These are phyloP conservation scores for Flaveria ramosissima DNA, from an alignment of 129 eudicot species.

Conservation along the genomic window DNA sequence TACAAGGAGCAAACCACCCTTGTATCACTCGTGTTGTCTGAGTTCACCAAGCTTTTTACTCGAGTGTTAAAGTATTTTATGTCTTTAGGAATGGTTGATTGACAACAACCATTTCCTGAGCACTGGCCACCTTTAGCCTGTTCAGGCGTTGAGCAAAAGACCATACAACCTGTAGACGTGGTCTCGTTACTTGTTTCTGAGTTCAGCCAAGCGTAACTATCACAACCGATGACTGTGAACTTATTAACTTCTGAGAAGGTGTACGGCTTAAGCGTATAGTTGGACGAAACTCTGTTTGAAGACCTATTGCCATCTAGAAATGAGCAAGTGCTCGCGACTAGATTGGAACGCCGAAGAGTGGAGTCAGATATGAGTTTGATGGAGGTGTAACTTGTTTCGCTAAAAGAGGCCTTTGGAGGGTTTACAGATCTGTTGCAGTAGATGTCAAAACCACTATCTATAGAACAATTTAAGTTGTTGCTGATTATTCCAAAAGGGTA, in stretches of 20 bases:
- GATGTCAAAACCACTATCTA: conserved; percentile 13
- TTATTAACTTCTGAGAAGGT: conserved; percentile 34
- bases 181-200: not conserved
- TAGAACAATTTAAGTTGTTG: conserved; percentile 30
- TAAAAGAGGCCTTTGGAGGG: conserved; percentile 34
- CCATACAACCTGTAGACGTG: conserved; percentile 30
- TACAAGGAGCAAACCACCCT: conserved; percentile 21
- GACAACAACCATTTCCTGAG: conserved; percentile 50
- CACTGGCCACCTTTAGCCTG: conserved; percentile 35
- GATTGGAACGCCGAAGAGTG: conserved; percentile 9
- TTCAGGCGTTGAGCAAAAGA: not conserved
- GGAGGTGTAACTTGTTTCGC: not conserved
- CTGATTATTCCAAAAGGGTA: conserved; percentile 41
- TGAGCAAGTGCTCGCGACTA: conserved; percentile 20
- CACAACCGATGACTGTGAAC: conserved; percentile 45
- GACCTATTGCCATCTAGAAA: not conserved
- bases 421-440: conserved; percentile 33
- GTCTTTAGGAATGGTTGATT: conserved; percentile 39
- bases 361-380: conserved; percentile 29
- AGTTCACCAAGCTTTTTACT: not conserved
- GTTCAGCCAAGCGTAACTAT: conserved; percentile 25
- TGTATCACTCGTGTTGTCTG: not conserved
- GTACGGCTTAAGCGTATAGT: not conserved
- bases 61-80: not conserved
- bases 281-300: too few relatives aligned